phyloP scores from a whole-genome alignment of 2,329 filamentous ascomycete genomes.

The Mariannaea elegans region DNA sequence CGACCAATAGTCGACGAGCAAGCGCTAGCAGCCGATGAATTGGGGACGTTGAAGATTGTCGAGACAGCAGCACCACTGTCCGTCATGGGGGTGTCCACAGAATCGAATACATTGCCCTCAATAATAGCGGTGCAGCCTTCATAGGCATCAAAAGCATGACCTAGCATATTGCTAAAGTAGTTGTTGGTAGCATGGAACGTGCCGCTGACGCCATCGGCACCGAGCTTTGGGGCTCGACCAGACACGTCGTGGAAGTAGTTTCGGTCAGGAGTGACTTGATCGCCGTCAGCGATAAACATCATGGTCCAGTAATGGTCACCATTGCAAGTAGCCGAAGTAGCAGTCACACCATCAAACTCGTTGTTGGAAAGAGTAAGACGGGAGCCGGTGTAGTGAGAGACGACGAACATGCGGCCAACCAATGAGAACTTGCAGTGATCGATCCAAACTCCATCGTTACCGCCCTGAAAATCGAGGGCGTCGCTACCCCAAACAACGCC shows the following conservation, averaged over 20 bases:
- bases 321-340: conserved; percentile 41
- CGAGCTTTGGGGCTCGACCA: conserved; percentile 45
- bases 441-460: conserved; percentile 43
- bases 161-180: conserved; percentile 40
- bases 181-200: conserved; percentile 42
- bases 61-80: conserved; percentile 31
- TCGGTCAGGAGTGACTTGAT: conserved; percentile 36
- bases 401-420: conserved; percentile 53
- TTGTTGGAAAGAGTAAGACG: conserved; percentile 50
- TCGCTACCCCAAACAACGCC: conserved; percentile 44
- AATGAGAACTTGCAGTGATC: conserved; percentile 50
- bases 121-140: conserved; percentile 40
- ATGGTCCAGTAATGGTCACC: conserved; percentile 46
- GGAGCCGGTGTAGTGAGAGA: conserved; percentile 45
- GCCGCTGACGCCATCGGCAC: conserved; percentile 27
- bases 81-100: conserved; percentile 46
- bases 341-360: conserved; percentile 50
- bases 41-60: conserved; percentile 30
- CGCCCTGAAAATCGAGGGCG: conserved; percentile 50
- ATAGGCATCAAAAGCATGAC: conserved; percentile 62
- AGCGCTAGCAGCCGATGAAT: conserved; percentile 26
- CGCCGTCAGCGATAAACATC: conserved; percentile 43
- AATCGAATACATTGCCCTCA: conserved; percentile 42
- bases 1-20: conserved; percentile 35
- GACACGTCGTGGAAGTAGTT: conserved; percentile 43